Evolutionary conservation across 352 stramenopile species (phyloP), one percentile per base, ranked within the genome.

Genomic region (Globisporangium uncinulatum): DNA sequence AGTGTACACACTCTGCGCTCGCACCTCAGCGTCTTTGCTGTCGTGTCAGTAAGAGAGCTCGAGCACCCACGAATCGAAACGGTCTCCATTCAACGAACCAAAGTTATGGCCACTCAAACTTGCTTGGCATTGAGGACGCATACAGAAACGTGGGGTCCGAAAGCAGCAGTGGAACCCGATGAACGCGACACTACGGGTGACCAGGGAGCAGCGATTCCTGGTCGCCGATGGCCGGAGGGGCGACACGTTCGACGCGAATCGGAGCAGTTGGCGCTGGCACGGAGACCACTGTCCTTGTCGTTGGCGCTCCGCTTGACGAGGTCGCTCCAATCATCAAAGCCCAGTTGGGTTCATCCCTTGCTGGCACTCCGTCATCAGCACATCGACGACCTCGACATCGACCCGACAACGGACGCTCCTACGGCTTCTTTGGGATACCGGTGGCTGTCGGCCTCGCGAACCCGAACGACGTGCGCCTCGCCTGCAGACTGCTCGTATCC

Each of bases 111-210:
- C 24, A 29, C 24, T 29, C 24, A 29, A 1, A 29, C 24, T 29
- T 29, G 24, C 24, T 29, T 29, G 24, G n/a, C n/a, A n/a, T 97
- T 44, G 77, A 96, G 11, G 85, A 98, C 9, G 96, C 96, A 71
- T 98, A 99, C 15, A 99, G 95, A 63, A 99, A 99, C 61, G 97
- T 97, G 36, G 82, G 72, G 43, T 37, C 32, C 32, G 32, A 4
- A 9, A 37, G 32, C 32, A 9, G 32, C 89, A 77, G 79, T 98
- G 91, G 64, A 93, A 98, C 20, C 96, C 96, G 58, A 99, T 98
- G 71, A 99, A 99, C 15, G 96, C 97, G 4, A 96, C 93, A 24
- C 87, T 96, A 21, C 96, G 96, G 3, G 96, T 99, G 39, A 99
- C 82, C 5, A 89, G 54, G 45, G 84, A 55, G 49, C 68, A 62